These are phyloP conservation scores for Lachnellula willkommii DNA, from an alignment of 2,329 filamentous ascomycete genomes.

Conservation along the genomic window DNA sequence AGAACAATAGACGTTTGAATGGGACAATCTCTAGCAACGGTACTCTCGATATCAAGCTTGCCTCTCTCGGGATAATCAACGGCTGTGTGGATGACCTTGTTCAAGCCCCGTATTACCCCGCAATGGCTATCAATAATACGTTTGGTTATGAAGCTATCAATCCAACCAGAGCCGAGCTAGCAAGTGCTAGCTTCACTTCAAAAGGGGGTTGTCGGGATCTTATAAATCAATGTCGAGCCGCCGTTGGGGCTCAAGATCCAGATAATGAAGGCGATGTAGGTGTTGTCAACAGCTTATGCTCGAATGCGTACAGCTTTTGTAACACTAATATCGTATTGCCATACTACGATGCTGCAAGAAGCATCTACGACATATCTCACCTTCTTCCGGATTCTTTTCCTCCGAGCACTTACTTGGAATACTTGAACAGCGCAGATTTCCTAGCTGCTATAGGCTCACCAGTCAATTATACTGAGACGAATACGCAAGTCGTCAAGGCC, in stretches of 20 bases:
- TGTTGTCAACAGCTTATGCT: slow-evolving; percentile 33
- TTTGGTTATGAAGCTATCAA: slow-evolving; percentile 58
- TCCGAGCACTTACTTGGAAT: slow-evolving; percentile 54
- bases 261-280: slow-evolving; percentile 36
- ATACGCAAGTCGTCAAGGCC: slow-evolving; percentile 40
- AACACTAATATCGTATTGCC: slow-evolving; percentile 31
- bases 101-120: slow-evolving; percentile 52
- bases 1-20: slow-evolving; percentile 53
- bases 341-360: slow-evolving; percentile 31
- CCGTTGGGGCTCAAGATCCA: slow-evolving; percentile 37
- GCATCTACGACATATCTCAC: slow-evolving; percentile 34
- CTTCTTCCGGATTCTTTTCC: slow-evolving; percentile 54
- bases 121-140: slow-evolving; percentile 58
- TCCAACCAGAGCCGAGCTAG: slow-evolving; percentile 43
- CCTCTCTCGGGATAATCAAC: slow-evolving; percentile 64
- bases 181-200: slow-evolving; percentile 41
- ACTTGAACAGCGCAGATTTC: slow-evolving; percentile 58
- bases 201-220: slow-evolving; percentile 49
- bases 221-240: slow-evolving; percentile 47
- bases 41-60: slow-evolving; percentile 55
- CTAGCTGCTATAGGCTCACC: slow-evolving; percentile 57
- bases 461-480: slow-evolving; percentile 52
- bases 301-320: slow-evolving; percentile 31
- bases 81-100: slow-evolving; percentile 62
- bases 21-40: slow-evolving; percentile 44